Evolutionary conservation across 352 stramenopile genomes (phyloP), one percentile per base, ranked within the genome.

Genomic region (Phytophthora chlamydospora): DNA sequence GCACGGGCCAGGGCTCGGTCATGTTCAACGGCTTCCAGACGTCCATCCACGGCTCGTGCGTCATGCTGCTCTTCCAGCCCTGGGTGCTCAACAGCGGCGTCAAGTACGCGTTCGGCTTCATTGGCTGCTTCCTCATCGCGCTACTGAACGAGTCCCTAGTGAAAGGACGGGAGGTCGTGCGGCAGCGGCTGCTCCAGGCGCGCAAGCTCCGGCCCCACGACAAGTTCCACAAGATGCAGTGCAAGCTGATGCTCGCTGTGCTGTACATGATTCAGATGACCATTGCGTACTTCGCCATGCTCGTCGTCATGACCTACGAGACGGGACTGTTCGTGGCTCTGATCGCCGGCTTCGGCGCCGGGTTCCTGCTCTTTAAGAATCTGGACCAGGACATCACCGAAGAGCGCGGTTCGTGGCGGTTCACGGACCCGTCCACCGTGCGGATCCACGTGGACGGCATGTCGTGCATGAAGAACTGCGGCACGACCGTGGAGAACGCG

Each of bases 391-490:
- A 92, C 55, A 78, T 88, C 48, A 86, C 80, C 12, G 68, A 86
- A 47, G 83, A 90, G 62, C 84, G 81, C 36, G 84, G 82, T 11
- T 76, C 76, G 42, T 91, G 82, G 82, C 78, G 82, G 16, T 91
- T 81, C 59, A 85, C 78, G 11, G 78, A 91, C 43, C 74, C 74
- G 58, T 88, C 82, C n/a, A 91, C 78, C 10, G 74, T 95, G 39
- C 60, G 76, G 11, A 76, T 96, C 21, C 71, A 74, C 44, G 78
- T 98, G 5, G 85, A 96, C 44, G 91, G 93, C 43, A 97, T 97
- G 82, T 98, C 79, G 66, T 98, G 91, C 49, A 95, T 98, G 83
- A 98, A 98, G 54, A 98, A 98, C 74, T 97, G 95, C 67, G 97
- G 97, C 40, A 97, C 58, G 21, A 98, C 92, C 1, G 91, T 97